Conservation (phyloP, 306 rosid genomes). For the Dryas alaskensis region DNA sequence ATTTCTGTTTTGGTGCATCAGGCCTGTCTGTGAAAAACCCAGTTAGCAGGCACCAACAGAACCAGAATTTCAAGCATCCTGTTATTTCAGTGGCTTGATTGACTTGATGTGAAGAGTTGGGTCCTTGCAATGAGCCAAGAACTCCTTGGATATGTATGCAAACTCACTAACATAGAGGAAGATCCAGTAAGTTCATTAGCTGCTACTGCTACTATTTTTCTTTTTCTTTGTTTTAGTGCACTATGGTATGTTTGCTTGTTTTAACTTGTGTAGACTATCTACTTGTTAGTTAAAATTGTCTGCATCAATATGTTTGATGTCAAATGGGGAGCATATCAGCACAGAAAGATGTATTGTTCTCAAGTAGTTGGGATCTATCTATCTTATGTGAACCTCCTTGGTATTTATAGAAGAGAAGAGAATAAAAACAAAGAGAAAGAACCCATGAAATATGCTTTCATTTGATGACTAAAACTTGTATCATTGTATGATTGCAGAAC, state of each 20-base stretch:
- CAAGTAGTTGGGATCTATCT: too few relatives aligned
- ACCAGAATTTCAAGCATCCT: slow-evolving; percentile 45
- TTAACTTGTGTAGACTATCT: not conserved
- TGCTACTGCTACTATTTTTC: not conserved
- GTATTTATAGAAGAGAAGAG: too few relatives aligned
- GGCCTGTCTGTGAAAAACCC: slow-evolving; percentile 53
- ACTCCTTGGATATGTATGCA: not conserved
- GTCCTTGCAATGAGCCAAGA: not conserved
- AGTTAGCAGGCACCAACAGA: slow-evolving; percentile 47
- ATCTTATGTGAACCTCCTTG: too few relatives aligned
- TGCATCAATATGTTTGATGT: not conserved
- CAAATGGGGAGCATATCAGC: not conserved
- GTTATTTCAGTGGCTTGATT: slow-evolving; percentile 62
- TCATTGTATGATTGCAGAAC: too few relatives aligned
- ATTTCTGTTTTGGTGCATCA: slow-evolving; percentile 78
- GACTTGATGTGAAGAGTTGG: not conserved
- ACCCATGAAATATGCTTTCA: too few relatives aligned
- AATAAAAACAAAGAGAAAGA: too few relatives aligned
- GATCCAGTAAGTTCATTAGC: not conserved
- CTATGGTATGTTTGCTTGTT: not conserved
- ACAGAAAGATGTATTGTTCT: too few relatives aligned
- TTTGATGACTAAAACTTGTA: too few relatives aligned
- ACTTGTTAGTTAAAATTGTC: not conserved
- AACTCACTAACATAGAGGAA: slow-evolving; percentile 16
- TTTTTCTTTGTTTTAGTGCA: not conserved